Evolutionary conservation across 176 grass and related monocot species (phyloP), one percentile per base, ranked within the genome.

Genomic region (Ananas comosus): DNA sequence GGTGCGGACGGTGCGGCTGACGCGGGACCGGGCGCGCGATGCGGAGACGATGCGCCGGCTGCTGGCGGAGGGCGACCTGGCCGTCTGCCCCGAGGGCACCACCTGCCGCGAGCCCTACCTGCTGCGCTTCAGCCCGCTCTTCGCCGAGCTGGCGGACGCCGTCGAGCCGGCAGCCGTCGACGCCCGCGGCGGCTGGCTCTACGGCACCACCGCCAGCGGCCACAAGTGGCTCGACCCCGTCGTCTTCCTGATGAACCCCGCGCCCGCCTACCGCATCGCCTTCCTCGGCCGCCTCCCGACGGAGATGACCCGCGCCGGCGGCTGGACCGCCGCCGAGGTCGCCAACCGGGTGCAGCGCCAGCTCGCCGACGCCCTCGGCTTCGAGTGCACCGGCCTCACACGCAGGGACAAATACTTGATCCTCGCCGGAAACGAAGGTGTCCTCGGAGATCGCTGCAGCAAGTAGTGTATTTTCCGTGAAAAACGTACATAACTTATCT

Each of bases 71-170:
- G 94, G 89, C 0, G 82, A 82, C 28, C 83, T 97, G 3, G 86
- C 80, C 2, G 86, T 97, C 0, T 97, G 86, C 80, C 94, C 94
- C 4, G 94, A 97, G 79, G 94, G 94, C 52, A 97, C 94, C 3
- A 92, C 94, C 2, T 97, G 89, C 73, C 94, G 89, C 13, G 94
- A 97, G 66, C 94, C 94, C 0, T 97, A 92, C 68, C 80, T 97
- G 22, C 68, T 97, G 13, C 76, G 94, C 22, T 97, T 97, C 78
- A 90, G 84, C 61, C 74, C 94, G 17, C 87, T 97, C 51, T 97
- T 97, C 83, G 86, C 94, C 12, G 94, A 97, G 85, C 75, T 97
- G 18, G 76, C 94, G 0, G 77, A 97, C 80, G 84, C 90, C 71
- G 85, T 97, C 67, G 80, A 74, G 74, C 94, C 94, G 12, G 94